A percentile compares a stretch with the other conserved stretches of the same genome.
These are phyloP conservation scores for Yamadazyma siamensis DNA, from an alignment of 1,139 yeast species.

Conservation along the genomic window DNA sequence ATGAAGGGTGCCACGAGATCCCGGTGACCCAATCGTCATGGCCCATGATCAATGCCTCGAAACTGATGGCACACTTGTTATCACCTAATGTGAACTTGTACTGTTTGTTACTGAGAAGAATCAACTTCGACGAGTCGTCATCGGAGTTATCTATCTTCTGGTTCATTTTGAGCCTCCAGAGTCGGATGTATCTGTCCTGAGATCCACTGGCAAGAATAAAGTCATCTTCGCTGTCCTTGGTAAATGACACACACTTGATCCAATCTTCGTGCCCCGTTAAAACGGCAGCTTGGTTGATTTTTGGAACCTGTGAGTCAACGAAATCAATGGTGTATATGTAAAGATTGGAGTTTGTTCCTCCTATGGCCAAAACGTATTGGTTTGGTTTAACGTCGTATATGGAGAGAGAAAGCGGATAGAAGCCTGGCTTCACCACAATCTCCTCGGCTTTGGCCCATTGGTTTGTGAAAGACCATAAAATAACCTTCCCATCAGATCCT, in stretches of 20 bases:
- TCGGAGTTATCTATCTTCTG: constrained; percentile 55
- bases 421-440: constrained; percentile 43
- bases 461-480: constrained; percentile 41
- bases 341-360: constrained; percentile 68
- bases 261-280: constrained; percentile 92
- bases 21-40: constrained; percentile 98
- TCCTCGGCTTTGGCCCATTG: constrained; percentile 9
- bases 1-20: constrained; percentile 70
- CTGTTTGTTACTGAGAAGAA: constrained; percentile 62
- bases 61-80: constrained; percentile 55
- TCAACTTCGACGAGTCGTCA: constrained; percentile 52
- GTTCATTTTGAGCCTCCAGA: constrained; percentile 72
- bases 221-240: constrained; percentile 42
- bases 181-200: constrained; percentile 82
- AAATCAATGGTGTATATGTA: constrained; percentile 49
- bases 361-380: constrained; percentile 64
- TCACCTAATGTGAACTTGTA: constrained; percentile 44
- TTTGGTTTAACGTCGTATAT: constrained; percentile 38
- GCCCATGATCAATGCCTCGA: constrained; percentile 94
- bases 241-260: constrained; percentile 72
- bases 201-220: constrained; percentile 79
- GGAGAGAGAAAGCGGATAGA: constrained; percentile 65
- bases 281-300: constrained; percentile 43
- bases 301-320: constrained; percentile 8
- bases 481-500: constrained; percentile 59